Evolutionary conservation across 1,284 basidiomycete genomes (phyloP), one percentile per base, ranked within the genome.

Genomic region (Sparassis latifolia): DNA sequence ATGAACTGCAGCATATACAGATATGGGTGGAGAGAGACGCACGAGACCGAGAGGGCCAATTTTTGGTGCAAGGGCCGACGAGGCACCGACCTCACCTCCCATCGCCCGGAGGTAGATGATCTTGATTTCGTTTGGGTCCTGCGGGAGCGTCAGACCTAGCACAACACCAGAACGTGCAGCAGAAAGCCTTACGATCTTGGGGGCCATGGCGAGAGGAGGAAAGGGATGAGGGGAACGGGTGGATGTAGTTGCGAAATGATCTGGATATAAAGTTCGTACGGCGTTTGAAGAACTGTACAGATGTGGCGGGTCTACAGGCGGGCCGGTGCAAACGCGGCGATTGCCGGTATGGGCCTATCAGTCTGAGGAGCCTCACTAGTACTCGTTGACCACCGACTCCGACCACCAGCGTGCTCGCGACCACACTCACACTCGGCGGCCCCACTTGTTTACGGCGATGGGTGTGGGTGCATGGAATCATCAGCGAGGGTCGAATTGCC

Each of bases 11-110:
- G n/a, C 5, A 29, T 33, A 7, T 30, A 2, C 6, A 4, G 29
- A 45, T 12, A 27, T 42, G 20, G 44, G 42, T 9, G 33, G 45
- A 44, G 9, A 77, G 45, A 44, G 9, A 78, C 92, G 70, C 71
- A 98, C 96, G 67, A 99, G 79, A 93, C 96, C 96, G 65, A 99
- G 87, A 77, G 97, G 97, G 85, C 97, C 97, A 71, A 99, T 98
- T 86, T 99, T 99, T 62, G 97, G 97, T 55, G 97, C 97, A 62
- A 99, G 83, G 55, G 97, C 95, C 56, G 96, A 96, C 6, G 97
- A 97, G 60, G 97, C 93, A 82, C 95, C 97, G 68, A 99, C 93
- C 80, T 99, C 97, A 86, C 97, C 97, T 79, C 97, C 97, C 57
- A 92, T 96, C 57, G 95, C 95, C 67, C 97, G 88, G 72, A 99